Percentiles rank a stretch among this genome's conserved stretches.
phyloP scores from a whole-genome alignment of 164 flowering plant species.

The Dillenia turbinata region DNA sequence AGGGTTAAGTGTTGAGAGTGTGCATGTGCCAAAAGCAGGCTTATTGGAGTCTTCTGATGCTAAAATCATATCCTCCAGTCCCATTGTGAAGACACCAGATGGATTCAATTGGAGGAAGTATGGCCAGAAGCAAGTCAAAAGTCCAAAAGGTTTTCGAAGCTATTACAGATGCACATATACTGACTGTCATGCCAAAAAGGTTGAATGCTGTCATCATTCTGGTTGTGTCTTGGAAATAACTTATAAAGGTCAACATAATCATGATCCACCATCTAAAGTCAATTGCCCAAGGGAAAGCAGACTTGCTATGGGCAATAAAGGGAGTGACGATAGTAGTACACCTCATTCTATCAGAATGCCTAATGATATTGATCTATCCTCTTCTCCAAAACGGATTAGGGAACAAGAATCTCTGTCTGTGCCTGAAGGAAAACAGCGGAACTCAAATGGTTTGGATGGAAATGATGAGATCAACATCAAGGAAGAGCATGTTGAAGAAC shows the following conservation, averaged over 20 bases:
- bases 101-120: constrained; percentile 93
- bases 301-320: constrained; percentile 20
- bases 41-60: constrained; percentile 20
- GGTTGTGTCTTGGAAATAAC: constrained; percentile 53
- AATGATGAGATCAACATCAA: constrained; percentile 21
- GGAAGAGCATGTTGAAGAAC: constrained; percentile 42
- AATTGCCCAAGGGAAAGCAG: constrained; percentile 33
- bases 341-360: constrained; percentile 18
- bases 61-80: constrained; percentile 20
- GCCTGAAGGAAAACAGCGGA: constrained; percentile 31
- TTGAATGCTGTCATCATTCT: constrained; percentile 51
- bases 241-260: constrained; percentile 71
- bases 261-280: constrained; percentile 68
- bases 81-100: constrained; percentile 44
- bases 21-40: constrained; percentile 17
- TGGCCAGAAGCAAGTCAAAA: constrained; percentile 91
- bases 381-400: constrained; percentile 29
- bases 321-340: constrained; percentile 7
- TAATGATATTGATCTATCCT: constrained; percentile 31
- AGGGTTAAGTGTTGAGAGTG: constrained; percentile 10
- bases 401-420: constrained; percentile 13
- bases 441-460: constrained; percentile 18
- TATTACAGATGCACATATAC: constrained; percentile 73
- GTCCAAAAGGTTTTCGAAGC: constrained; percentile 72
- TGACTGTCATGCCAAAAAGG: constrained; percentile 62